Evolutionary conservation across 1,284 basidiomycete species (phyloP), one percentile per base, ranked within the genome.

Genomic region (Pseudozyma sp.): DNA sequence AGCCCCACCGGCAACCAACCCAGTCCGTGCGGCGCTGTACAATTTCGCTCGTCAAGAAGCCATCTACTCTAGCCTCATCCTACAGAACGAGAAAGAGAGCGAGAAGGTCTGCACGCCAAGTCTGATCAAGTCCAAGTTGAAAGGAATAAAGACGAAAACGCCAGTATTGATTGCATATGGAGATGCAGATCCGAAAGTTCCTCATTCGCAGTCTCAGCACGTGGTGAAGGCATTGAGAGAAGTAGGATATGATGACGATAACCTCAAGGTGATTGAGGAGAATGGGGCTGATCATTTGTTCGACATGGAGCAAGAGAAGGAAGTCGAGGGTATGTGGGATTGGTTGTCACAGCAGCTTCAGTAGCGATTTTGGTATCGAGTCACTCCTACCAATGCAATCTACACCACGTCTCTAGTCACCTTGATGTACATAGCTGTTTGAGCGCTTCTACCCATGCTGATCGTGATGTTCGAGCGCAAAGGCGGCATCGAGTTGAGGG

Each of bases 21-120:
- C 75, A 0, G 56, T 70, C 0, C 74, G 75, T 6, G 70, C 77
- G 3, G 60, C 68, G 40, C 54, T 79, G 13, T 79, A 77, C 69
- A 74, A 70, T 49, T 77, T 72, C 55, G 71, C 77, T 2, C 64
- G 77, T 18, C 77, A 79, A 35, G 75, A 79, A 57, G 77, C 56
- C 31, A 64, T 21, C 51, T 79, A 71, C 18, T 62, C 77, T 6
- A 53, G 42, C 54, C 59, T 79, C 21, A 70, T 79, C 49, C 51
- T 77, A 5, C 44, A 53, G 16, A 34, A 55, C 12, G 31, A 55
- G 1, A 52, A 57, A 3, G 67, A 77, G 5, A 42, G 58, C 44
- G 44, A 45, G 34, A 18, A 55, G 18, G 52, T 71, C n/a, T 74
- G 70, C 47, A 66, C 71, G 3, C 71, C 75, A 3, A 52, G 54